Evolutionary conservation across 306 rosid genomes (phyloP).

Genomic region (Pyrus pyrifolia): DNA sequence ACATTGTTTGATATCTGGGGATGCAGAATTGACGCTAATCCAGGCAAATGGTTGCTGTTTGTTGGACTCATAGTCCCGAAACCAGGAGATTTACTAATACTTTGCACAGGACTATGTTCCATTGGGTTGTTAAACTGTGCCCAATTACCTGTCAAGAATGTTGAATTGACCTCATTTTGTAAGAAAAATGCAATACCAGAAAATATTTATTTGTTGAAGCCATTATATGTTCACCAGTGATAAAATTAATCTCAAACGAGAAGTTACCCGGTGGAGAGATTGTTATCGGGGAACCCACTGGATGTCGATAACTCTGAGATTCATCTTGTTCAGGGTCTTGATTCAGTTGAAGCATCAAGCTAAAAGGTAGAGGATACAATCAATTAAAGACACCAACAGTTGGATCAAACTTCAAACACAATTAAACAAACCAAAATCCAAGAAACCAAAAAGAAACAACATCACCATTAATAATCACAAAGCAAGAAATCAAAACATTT

Average conservation of each 20-base stretch:
- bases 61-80: slow-evolving; percentile 48
- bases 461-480: neutral
- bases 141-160: slow-evolving; percentile 61
- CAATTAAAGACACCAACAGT: slow-evolving; percentile 4
- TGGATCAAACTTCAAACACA: neutral
- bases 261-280: slow-evolving; percentile 80
- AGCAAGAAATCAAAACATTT: neutral
- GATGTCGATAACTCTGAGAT: slow-evolving; percentile 46
- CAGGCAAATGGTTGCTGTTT: slow-evolving; percentile 57
- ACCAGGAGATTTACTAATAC: slow-evolving; percentile 61
- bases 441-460: neutral
- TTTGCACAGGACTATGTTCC: slow-evolving; percentile 54
- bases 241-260: slow-evolving; percentile 5
- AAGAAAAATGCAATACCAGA: neutral
- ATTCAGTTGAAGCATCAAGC: slow-evolving; percentile 81
- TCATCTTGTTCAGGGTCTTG: slow-evolving; percentile 89
- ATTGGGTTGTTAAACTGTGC: slow-evolving; percentile 64
- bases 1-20: slow-evolving; percentile 51
- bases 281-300: slow-evolving; percentile 76
- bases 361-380: slow-evolving; percentile 18
- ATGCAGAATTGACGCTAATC: slow-evolving; percentile 71
- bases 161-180: slow-evolving; percentile 9
- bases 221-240: neutral
- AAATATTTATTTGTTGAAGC: neutral
- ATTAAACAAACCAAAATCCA: neutral